A percentile compares a stretch with the other conserved stretches of the same genome.
Conservation (phyloP, 2,329 filamentous ascomycete genomes). For the Monilinia laxa region DNA sequence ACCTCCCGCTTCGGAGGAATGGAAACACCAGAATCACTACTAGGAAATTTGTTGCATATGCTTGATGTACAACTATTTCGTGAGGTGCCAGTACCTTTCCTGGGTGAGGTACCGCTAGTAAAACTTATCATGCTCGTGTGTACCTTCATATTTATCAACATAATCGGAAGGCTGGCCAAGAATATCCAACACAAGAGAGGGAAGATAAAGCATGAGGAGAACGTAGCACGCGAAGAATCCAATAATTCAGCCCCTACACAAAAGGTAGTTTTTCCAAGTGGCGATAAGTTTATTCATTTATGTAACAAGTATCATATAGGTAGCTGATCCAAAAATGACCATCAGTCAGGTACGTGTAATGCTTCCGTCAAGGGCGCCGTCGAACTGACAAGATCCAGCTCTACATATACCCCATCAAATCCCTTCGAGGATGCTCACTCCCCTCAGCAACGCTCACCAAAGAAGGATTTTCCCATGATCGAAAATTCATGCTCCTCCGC, state of each 20-base stretch:
- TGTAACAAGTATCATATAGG: background rate
- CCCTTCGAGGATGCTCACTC: constrained; percentile 61
- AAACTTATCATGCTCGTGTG: background rate
- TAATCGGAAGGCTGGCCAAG: no score
- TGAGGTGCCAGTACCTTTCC: background rate
- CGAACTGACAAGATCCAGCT: constrained; percentile 47
- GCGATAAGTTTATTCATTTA: background rate
- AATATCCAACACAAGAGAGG: no score
- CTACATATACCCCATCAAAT: constrained; percentile 74
- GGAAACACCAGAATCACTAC: background rate
- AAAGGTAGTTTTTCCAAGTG: background rate
- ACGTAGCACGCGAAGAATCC: no score
- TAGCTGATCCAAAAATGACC: constrained; percentile 12
- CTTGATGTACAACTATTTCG: background rate
- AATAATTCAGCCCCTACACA: background rate
- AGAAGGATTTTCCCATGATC: constrained; percentile 65
- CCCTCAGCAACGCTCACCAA: constrained; percentile 53
- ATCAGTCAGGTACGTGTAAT: constrained; percentile 11
- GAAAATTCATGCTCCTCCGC: constrained; percentile 68
- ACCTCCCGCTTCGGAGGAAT: background rate
- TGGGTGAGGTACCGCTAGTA: background rate
- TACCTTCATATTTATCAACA: no score
- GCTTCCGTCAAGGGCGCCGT: no score
- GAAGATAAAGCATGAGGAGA: no score
- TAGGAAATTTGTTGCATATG: background rate